Conservation (phyloP, 176 grass and related monocot species). For the Hsuehochloa calcarea region DNA sequence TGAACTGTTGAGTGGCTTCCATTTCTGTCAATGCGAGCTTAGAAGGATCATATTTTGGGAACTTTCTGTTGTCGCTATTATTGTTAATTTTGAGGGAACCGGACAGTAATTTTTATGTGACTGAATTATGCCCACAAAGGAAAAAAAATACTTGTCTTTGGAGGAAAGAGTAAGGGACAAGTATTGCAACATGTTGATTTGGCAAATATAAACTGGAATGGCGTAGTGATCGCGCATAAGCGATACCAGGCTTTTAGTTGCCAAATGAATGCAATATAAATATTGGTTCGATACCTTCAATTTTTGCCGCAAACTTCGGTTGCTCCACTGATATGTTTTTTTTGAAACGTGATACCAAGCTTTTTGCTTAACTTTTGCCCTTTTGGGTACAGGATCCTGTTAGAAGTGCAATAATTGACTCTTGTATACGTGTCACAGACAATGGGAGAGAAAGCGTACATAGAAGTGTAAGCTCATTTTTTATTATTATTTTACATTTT, state of each 20-base stretch:
- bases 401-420: constrained; percentile 83
- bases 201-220: constrained; percentile 1
- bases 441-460: constrained; percentile 87
- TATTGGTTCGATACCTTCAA: constrained; percentile 6
- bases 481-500: background rate
- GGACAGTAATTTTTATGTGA: background rate
- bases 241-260: constrained; percentile 3
- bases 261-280: background rate
- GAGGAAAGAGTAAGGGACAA: background rate
- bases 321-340: constrained; percentile 8
- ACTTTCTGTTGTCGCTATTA: background rate
- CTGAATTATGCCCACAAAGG: background rate
- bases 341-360: constrained; percentile 20
- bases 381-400: constrained; percentile 65
- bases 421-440: constrained; percentile 80
- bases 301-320: constrained; percentile 18
- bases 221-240: background rate
- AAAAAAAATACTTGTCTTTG: background rate
- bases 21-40: background rate
- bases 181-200: background rate
- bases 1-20: background rate
- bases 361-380: constrained; percentile 10
- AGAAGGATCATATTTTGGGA: background rate
- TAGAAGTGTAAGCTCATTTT: constrained; percentile 62
- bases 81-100: background rate